Percentiles rank a stretch among this genome's conserved stretches.
phyloP scores from a whole-genome alignment of 2,329 filamentous ascomycete species.

The Chaetomium globosum region DNA sequence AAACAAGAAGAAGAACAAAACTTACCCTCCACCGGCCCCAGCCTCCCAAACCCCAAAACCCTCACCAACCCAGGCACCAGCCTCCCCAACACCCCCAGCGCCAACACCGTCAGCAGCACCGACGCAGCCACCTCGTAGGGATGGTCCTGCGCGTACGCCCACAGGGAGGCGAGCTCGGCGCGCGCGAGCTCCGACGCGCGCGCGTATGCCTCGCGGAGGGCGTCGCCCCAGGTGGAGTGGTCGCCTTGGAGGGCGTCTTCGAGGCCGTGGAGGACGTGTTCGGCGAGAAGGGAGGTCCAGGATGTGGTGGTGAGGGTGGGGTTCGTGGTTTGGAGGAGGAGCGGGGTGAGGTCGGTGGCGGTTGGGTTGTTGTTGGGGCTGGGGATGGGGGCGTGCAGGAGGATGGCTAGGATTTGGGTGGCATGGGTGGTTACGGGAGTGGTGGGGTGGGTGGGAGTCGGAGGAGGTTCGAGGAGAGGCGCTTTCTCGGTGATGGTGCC shows the following conservation, averaged over 20 bases:
- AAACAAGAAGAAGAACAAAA: slow-evolving; percentile 7
- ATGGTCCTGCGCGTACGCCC: slow-evolving; percentile 25
- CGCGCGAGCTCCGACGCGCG: neutral
- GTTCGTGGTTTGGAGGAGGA: slow-evolving; percentile 26
- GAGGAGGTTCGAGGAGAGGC: slow-evolving; percentile 8
- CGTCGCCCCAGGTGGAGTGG: slow-evolving; percentile 29
- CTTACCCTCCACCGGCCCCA: slow-evolving; percentile 28
- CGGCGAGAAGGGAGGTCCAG: slow-evolving; percentile 41
- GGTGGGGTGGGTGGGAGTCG: neutral
- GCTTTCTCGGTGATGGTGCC: slow-evolving; percentile 20
- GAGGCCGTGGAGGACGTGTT: slow-evolving; percentile 39
- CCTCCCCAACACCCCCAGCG: slow-evolving; percentile 27
- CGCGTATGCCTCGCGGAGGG: slow-evolving; percentile 25
- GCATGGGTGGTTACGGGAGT: neutral
- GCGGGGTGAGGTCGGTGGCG: slow-evolving; percentile 7
- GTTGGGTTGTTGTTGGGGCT: no score
- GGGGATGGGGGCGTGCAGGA: slow-evolving; percentile 1
- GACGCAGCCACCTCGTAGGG: slow-evolving; percentile 21
- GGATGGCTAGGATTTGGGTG: slow-evolving; percentile 20
- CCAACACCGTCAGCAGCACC: slow-evolving; percentile 27
- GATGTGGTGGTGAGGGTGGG: slow-evolving; percentile 33
- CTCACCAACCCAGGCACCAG: slow-evolving; percentile 26
- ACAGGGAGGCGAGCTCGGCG: slow-evolving; percentile 19
- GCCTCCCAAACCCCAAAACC: slow-evolving; percentile 26
- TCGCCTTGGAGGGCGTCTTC: slow-evolving; percentile 33